Percentiles rank a stretch among this genome's conserved stretches.
Conservation (phyloP, 2,329 filamentous ascomycete species). For the Pestalotiopsis sp. region DNA sequence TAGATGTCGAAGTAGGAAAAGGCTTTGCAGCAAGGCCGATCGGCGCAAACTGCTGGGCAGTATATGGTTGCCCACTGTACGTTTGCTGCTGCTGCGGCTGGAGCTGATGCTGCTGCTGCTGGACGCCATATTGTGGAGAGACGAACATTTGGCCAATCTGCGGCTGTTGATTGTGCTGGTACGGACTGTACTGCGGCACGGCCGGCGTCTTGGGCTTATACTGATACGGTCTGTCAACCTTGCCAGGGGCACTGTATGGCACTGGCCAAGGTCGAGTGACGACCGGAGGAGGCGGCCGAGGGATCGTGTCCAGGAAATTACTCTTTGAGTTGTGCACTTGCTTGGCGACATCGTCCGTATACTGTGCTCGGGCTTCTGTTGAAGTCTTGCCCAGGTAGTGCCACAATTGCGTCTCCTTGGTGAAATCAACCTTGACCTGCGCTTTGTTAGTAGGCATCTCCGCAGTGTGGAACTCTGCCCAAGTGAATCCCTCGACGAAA, state of each 20-base stretch:
- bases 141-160: not conserved
- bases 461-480: constrained; percentile 78
- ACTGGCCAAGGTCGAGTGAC: constrained; percentile 27
- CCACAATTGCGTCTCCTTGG: constrained; percentile 78
- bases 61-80: constrained; percentile 24
- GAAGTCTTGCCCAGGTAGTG: constrained; percentile 85
- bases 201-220: constrained; percentile 34
- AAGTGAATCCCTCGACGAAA: constrained; percentile 70
- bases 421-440: constrained; percentile 72
- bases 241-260: constrained; percentile 22
- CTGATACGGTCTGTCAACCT: constrained; percentile 35
- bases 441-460: constrained; percentile 58
- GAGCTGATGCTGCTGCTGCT: constrained; percentile 13
- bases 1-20: constrained; percentile 15
- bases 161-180: constrained; percentile 13
- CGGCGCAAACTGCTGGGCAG: constrained; percentile 38
- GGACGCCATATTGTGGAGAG: constrained; percentile 5
- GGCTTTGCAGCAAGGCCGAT: constrained; percentile 20
- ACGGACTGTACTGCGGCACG: constrained; percentile 22
- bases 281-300: constrained; percentile 42
- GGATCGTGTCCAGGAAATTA: constrained; percentile 73
- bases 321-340: constrained; percentile 68
- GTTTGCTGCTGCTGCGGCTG: not conserved
- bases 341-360: constrained; percentile 73
- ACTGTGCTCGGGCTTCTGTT: constrained; percentile 88